Evolutionary conservation across 495 filamentous ascomycete genomes (phyloP).

Genomic region (Xylaria longipes): DNA sequence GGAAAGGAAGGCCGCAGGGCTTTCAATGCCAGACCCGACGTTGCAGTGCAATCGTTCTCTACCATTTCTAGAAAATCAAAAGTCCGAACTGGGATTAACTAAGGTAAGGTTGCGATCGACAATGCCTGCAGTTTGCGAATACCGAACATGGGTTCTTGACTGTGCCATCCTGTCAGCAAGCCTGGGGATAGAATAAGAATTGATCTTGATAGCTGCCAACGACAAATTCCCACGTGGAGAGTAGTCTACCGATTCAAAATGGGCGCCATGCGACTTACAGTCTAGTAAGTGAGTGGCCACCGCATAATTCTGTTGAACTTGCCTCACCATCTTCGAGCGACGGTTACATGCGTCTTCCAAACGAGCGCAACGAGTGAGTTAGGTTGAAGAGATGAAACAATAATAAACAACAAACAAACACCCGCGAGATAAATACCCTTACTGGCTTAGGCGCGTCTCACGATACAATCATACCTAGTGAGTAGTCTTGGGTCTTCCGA

Average conservation of each 20-base stretch:
- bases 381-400: background rate
- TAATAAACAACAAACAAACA: background rate
- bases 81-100: constrained; percentile 5
- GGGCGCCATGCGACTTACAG: background rate
- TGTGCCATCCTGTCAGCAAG: constrained; percentile 18
- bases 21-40: background rate
- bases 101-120: constrained; percentile 24
- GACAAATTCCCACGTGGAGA: background rate
- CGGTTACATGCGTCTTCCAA: background rate
- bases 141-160: constrained; percentile 18
- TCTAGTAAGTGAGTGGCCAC: background rate
- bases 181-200: constrained; percentile 9
- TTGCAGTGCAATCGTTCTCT: background rate
- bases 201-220: background rate
- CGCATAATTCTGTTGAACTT: background rate
- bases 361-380: background rate
- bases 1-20: constrained; percentile 24
- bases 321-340: background rate
- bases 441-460: background rate
- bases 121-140: constrained; percentile 6
- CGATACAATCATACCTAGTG: background rate
- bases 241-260: background rate
- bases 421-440: background rate
- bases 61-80: constrained; percentile 22
- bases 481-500: background rate